Evolutionary conservation across 306 rosid genomes (phyloP), one percentile per base, ranked within the genome.

Genomic region (Castanospermum australe): DNA sequence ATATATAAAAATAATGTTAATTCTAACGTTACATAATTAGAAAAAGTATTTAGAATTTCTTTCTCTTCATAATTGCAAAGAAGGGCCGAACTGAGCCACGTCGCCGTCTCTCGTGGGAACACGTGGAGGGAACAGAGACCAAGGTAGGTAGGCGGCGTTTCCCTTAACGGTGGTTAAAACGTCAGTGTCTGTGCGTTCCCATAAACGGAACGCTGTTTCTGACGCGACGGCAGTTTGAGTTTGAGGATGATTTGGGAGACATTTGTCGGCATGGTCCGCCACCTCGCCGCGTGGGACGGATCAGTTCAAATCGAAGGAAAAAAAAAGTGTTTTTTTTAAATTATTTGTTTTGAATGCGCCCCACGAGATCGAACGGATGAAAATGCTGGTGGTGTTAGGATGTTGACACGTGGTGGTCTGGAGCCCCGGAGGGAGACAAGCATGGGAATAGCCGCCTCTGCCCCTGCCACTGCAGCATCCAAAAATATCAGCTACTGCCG

Each of bases 231-330:
- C 82, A 10, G 55, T 67, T 65, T 5, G 33, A 30, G 64, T 1
- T 63, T 59, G n/a, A 41, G 21, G 62, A 73, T 72, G 28, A 14
- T 47, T 63, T 4, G 13, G 41, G 21, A 30, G 67, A 76, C 81
- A 67, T 60, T 74, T 88, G 94, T 88, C 87, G 84, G 86, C 78
- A 78, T 47, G 67, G 78, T 56, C 82, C 82, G 56, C 66, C 88
- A 60, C 84, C 77, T 75, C 85, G 81, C 87, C 88, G 89, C 87
- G 84, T 68, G 86, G 68, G 71, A 47, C 50, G 88, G 79, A 82
- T 69, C 70, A 30, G 67, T 57, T 47, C 48, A 21, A 28, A 70
- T 44, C 28, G 15, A 70, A 21, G 6, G 5, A 2, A 15, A 1
- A 17, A 5, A 1, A 50, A n/a, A 0, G 36, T 38, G 24, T 2